Base-by-base conservation (phyloP, 2,329 filamentous ascomycete genomes). In the Aureobasidium zeae region DNA sequence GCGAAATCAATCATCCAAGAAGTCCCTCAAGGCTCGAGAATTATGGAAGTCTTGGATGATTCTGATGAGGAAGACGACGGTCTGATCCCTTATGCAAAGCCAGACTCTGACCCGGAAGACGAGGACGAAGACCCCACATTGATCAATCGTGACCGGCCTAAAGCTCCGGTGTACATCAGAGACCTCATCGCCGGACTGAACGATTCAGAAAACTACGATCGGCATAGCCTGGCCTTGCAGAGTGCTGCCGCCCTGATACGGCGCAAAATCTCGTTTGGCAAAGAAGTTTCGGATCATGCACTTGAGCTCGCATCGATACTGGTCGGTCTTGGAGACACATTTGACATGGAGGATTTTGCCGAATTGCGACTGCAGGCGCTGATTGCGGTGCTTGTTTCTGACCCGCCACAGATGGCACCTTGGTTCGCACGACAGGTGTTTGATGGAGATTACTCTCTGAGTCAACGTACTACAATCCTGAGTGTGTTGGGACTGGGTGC, bases 81-180 rank as follows among this genome's bases (percentile, higher is more conserved):
- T 48, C 67, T 96, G 1, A 68, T 77, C 2, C 76, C 85, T 1
- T 94, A 95, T 53, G 75, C 76, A 11, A 95, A 94, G 59, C 86
- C 86, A 1, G 85, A 86, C 55, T 87, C 84, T 2, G 91, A 98
- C 52, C 74, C 79, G 0, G 86, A 93, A 57, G 91, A 98, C 57
- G 89, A 86, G 0, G 87, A 95, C 46, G 88, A 95, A 26, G 93
- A 98, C 54, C 81, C 91, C 4, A 94, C 87, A 0, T 68, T 94
- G 13, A 74, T 96, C 35, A 81, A 83, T 46, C 76, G 88, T 11
- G 80, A 91, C 61, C 95, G 91, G 54, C 76, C 82, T 16, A 83
- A 76, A 46, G 76, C 86, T 0, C 91, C 91, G 1, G 87, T 98
- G 57, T 96, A 96, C 55, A 82, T 95, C 48, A 79, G 87, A 33